A percentile compares a stretch with the other conserved stretches of the same genome.
These are phyloP conservation scores for Aspergillus nanangensis DNA, from an alignment of 495 filamentous ascomycete genomes.

Conservation along the genomic window DNA sequence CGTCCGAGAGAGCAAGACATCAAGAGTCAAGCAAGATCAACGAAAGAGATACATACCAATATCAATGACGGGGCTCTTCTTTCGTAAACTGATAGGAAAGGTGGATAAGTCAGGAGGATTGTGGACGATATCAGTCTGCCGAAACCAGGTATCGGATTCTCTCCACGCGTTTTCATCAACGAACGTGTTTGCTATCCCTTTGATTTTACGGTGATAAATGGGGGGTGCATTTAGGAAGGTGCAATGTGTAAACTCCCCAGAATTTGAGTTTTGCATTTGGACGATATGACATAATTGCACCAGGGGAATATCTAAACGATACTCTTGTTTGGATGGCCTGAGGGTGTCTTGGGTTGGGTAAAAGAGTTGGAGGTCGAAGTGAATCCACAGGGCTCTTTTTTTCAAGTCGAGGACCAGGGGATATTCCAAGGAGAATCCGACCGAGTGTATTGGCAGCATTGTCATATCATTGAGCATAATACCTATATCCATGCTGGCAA, in stretches of 20 bases:
- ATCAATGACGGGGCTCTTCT: conserved; percentile 59
- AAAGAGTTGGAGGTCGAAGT: conserved; percentile 18
- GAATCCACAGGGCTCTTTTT: conserved; percentile 18
- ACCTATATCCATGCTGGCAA: conserved; percentile 28
- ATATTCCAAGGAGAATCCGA: conserved; percentile 13
- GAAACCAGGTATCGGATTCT: conserved; percentile 66
- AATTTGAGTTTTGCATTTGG: conserved; percentile 27
- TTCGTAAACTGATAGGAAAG: conserved; percentile 54
- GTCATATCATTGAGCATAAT: conserved; percentile 22
- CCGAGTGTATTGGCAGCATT: conserved; percentile 25
- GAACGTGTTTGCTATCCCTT: conserved; percentile 33
- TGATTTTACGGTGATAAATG: conserved; percentile 53
- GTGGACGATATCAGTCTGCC: conserved; percentile 66
- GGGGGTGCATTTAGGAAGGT: conserved; percentile 64
- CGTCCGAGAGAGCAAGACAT: too few species aligned
- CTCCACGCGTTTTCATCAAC: conserved; percentile 51
- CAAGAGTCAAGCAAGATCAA: conserved; percentile 3
- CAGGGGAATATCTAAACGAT: conserved; percentile 61
- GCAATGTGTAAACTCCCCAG: conserved; percentile 42
- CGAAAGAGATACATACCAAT: conserved; percentile 50
- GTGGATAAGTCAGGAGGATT: conserved; percentile 23
- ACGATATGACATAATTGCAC: conserved; percentile 54
- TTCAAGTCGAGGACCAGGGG: conserved; percentile 25
- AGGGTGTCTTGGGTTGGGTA: conserved; percentile 4
- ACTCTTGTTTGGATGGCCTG: conserved; percentile 22